Conservation (phyloP, 2,329 filamentous ascomycete genomes). For the Lachnellula occidentalis region DNA sequence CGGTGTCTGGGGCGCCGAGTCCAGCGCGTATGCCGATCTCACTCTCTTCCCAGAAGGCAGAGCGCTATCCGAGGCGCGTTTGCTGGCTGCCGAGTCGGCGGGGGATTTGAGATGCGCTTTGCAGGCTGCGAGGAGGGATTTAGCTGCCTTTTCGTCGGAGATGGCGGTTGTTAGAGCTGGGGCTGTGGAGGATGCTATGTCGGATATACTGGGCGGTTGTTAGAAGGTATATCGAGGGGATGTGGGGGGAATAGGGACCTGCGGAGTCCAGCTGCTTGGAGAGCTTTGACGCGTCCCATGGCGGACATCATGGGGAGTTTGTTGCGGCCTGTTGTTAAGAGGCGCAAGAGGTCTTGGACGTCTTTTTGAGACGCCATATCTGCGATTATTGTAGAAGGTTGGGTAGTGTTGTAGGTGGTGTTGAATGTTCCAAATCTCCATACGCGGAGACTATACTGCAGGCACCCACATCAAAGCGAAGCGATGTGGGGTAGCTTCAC, state of each 20-base stretch:
- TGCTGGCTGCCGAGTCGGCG: constrained; percentile 13
- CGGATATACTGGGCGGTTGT: constrained; percentile 23
- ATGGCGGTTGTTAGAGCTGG: constrained; percentile 20
- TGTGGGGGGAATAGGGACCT: constrained; percentile 39
- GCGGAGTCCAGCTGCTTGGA: constrained; percentile 49
- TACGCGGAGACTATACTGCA: too few relatives aligned
- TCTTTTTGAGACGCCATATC: constrained; percentile 53
- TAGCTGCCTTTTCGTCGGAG: constrained; percentile 28
- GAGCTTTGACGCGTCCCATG: constrained; percentile 51
- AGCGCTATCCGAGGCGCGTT: constrained; percentile 17
- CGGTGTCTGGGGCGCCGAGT: constrained; percentile 34
- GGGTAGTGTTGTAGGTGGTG: background rate
- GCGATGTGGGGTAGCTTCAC: too few relatives aligned
- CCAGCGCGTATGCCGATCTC: constrained; percentile 27
- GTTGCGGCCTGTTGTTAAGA: constrained; percentile 47
- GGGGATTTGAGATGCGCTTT: constrained; percentile 22
- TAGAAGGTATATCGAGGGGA: constrained; percentile 6
- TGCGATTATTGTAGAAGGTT: background rate
- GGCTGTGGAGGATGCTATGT: constrained; percentile 24
- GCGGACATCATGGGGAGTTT: constrained; percentile 55
- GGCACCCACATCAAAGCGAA: background rate
- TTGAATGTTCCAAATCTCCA: background rate
- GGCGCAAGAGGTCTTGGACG: constrained; percentile 54
- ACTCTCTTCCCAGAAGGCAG: constrained; percentile 22
- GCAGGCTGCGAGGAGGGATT: constrained; percentile 27